Evolutionary conservation across 495 filamentous ascomycete species (phyloP).

Genomic region (Neurospora terricola): DNA sequence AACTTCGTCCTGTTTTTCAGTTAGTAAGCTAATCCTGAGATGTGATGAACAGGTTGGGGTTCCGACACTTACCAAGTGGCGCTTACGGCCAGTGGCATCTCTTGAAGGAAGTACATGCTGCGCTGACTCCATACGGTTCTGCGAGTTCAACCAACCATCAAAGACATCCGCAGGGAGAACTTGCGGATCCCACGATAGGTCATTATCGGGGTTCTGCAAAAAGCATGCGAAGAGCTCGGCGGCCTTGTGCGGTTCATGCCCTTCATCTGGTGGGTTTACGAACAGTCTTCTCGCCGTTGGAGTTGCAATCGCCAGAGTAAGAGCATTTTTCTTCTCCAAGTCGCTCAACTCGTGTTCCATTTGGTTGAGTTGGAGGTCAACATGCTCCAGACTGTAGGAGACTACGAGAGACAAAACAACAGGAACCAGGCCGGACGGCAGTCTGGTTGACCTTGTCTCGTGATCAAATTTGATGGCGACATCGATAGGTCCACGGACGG

Average conservation of each 20-base stretch:
- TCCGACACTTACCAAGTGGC: slow-evolving; percentile 24
- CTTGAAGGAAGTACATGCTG: neutral
- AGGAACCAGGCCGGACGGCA: slow-evolving; percentile 11
- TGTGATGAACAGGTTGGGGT: neutral
- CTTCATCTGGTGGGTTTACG: slow-evolving; percentile 17
- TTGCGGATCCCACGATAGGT: slow-evolving; percentile 25
- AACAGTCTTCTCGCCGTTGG: slow-evolving; percentile 20
- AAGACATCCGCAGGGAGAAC: slow-evolving; percentile 27
- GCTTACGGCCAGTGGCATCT: slow-evolving; percentile 23
- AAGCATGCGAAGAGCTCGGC: slow-evolving; percentile 28
- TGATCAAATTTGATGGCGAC: slow-evolving; percentile 34
- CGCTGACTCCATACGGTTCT: slow-evolving; percentile 1
- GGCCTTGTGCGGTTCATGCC: slow-evolving; percentile 20
- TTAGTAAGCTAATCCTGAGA: slow-evolving; percentile 4
- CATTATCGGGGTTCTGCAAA: slow-evolving; percentile 20
- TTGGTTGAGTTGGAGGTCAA: slow-evolving; percentile 26
- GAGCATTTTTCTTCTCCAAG: slow-evolving; percentile 30
- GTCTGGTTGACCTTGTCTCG: slow-evolving; percentile 16
- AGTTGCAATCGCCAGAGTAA: slow-evolving; percentile 23
- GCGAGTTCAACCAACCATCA: slow-evolving; percentile 20
- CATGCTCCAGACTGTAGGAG: slow-evolving; percentile 36
- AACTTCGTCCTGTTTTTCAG: slow-evolving; percentile 15
- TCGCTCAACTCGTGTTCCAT: slow-evolving; percentile 13
- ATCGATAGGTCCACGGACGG: slow-evolving; percentile 14
- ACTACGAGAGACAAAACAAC: slow-evolving; percentile 26